Evolutionary conservation across 768 basidiomycete species (phyloP), one percentile per base, ranked within the genome.

Genomic region (Hericium coralloides): DNA sequence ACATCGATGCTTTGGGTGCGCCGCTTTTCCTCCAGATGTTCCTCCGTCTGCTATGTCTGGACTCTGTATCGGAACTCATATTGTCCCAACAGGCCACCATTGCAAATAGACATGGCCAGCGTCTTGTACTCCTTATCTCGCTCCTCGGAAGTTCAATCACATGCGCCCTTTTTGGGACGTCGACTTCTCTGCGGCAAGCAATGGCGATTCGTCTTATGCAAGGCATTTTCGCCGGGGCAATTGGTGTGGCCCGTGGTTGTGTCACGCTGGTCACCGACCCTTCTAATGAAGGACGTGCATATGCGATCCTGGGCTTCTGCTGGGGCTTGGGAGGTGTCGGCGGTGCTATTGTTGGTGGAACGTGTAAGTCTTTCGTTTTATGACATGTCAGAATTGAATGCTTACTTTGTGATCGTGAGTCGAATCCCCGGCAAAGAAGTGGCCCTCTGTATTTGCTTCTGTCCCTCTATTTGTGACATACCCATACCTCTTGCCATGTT

Each of bases 251-350:
- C 47, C 82, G 95, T 66, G 90, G 93, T 12, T 88, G 84, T 18
- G 85, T 98, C 52, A 74, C 89, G 12, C 85, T 85, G 61, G 79
- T 99, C 57, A 95, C 97, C 0, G 95, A 98, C 69, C 73, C 84
- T 26, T 88, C 85, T 53, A 99, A 99, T 70, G 95, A 98, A 70
- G 89, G 89, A 23, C 80, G 92, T 63, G 97, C 95, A 22, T 98
- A 98, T 69, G 92, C 94, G 49, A 89, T 95, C 57, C 75, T 98
- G 49, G 95, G 89, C 12, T 97, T 95, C 69, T 91, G 86, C 63
- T 97, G 95, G 97, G 95, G 94, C 59, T 81, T 98, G 61, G 97
- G 95, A 59, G 97, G 95, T 80, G 91, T 94, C 12, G 81, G 85
- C 49, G 92, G 92, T 47, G 88, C 89, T 49, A 87, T 94, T 53